Percentiles rank a stretch among this genome's conserved stretches.
These are phyloP conservation scores for Ustilago bromivora DNA, from an alignment of 1,284 basidiomycete species.

Conservation along the genomic window DNA sequence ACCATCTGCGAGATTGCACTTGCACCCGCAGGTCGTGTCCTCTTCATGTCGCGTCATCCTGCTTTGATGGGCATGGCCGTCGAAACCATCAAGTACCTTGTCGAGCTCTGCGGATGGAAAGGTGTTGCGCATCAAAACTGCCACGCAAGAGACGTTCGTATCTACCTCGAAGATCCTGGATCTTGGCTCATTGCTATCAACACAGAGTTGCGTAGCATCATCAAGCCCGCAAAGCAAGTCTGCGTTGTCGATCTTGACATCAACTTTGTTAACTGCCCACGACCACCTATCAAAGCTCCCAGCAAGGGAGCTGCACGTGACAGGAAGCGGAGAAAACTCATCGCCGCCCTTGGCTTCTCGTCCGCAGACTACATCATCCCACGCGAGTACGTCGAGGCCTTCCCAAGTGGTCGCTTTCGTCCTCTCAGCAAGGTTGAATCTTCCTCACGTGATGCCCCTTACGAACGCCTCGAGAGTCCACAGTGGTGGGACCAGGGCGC, in stretches of 20 bases:
- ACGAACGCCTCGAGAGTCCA: constrained; percentile 84
- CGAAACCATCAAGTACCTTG: constrained; percentile 87
- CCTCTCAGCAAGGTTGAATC: constrained; percentile 76
- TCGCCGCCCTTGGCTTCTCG: constrained; percentile 55
- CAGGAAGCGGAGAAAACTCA: constrained; percentile 80
- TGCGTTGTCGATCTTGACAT: constrained; percentile 93
- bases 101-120: constrained; percentile 93
- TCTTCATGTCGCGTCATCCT: constrained; percentile 90
- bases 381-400: constrained; percentile 90
- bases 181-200: constrained; percentile 93
- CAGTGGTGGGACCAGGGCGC: constrained; percentile 92
- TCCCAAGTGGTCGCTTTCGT: constrained; percentile 80
- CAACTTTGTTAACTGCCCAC: constrained; percentile 85
- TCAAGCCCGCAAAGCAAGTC: constrained; percentile 79
- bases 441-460: constrained; percentile 84
- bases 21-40: constrained; percentile 87
- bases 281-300: constrained; percentile 82
- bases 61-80: constrained; percentile 91
- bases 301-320: constrained; percentile 86
- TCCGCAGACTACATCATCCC: constrained; percentile 66
- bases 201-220: constrained; percentile 84
- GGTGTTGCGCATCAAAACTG: constrained; percentile 75
- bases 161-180: constrained; percentile 78
- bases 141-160: constrained; percentile 88
- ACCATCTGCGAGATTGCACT: constrained; percentile 94